A percentile compares a stretch with the other conserved stretches of the same genome.
Conservation (phyloP, 192 early-diverging fungal species). For the Coemansia brasiliensis region DNA sequence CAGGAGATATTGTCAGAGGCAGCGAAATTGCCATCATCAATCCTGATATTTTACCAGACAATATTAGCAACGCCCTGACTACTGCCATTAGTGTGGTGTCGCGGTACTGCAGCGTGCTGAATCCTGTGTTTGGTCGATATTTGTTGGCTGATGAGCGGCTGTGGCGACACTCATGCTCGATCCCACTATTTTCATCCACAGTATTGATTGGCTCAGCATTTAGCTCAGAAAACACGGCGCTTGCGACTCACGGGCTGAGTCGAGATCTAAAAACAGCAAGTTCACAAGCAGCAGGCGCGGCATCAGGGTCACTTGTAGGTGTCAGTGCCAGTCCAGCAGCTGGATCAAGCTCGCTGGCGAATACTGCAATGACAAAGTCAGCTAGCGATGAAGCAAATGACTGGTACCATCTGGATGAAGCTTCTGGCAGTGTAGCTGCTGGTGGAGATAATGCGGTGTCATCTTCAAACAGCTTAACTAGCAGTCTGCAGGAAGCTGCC, state of each 20-base stretch:
- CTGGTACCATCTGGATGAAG: constrained; percentile 15
- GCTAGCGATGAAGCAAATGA: constrained; percentile 16
- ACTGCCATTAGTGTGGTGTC: constrained; percentile 37
- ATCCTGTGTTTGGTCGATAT: constrained; percentile 42
- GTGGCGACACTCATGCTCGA: constrained; percentile 39
- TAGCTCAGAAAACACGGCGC: constrained; percentile 37
- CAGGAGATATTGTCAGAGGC: not conserved
- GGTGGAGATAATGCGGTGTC: not conserved
- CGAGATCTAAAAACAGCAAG: constrained; percentile 9
- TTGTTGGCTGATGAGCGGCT: constrained; percentile 46
- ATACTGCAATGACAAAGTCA: not conserved
- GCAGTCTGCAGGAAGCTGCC: constrained; percentile 2
- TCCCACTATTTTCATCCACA: constrained; percentile 42
- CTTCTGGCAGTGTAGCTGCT: constrained; percentile 1
- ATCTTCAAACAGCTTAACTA: not conserved
- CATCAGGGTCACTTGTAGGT: constrained; percentile 3
- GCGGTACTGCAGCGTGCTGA: constrained; percentile 46
- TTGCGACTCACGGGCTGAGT: constrained; percentile 1
- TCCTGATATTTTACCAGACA: constrained; percentile 26
- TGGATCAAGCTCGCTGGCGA: not conserved
- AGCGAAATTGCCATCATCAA: constrained; percentile 13
- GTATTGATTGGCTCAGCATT: constrained; percentile 42
- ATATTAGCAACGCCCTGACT: constrained; percentile 32
- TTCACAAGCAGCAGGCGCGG: not conserved
- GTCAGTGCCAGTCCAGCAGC: not conserved